Evolutionary conservation across 805 yeast genomes (phyloP).

Genomic region (Lipomyces sp.): DNA sequence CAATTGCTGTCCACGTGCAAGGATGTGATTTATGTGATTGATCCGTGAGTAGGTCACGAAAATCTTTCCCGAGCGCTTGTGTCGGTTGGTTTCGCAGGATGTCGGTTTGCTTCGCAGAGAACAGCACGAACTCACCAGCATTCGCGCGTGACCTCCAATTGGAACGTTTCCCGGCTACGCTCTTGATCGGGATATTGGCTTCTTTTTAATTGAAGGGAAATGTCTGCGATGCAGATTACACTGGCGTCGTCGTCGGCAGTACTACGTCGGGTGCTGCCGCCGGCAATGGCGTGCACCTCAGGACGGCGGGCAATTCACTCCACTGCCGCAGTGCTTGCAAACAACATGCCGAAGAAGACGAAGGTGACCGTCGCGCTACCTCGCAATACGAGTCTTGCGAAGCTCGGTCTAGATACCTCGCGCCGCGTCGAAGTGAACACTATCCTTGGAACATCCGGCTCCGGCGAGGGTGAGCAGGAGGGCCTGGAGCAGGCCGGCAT

Average conservation of each 20-base stretch:
- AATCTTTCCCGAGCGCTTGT: not conserved
- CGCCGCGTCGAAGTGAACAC: not conserved
- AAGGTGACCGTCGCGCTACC: not conserved
- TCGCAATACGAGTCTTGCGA: slow-evolving; percentile 6
- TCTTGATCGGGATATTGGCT: too few relatives aligned
- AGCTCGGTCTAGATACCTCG: slow-evolving; percentile 15
- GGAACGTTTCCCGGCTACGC: too few relatives aligned
- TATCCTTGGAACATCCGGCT: not conserved
- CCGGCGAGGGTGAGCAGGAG: not conserved
- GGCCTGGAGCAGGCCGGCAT: not conserved
- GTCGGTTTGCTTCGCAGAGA: too few relatives aligned
- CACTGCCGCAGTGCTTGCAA: slow-evolving; percentile 5
- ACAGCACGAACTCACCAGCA: too few relatives aligned
- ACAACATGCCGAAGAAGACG: slow-evolving; percentile 10
- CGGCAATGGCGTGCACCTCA: not conserved
- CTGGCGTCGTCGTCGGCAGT: too few relatives aligned
- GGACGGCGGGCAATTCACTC: slow-evolving; percentile 16
- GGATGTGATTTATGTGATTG: not conserved
- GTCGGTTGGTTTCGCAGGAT: not conserved
- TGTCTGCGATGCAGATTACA: too few relatives aligned
- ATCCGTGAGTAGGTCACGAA: not conserved
- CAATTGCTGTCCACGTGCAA: too few relatives aligned
- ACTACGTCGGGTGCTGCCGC: not conserved
- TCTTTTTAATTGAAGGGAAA: too few relatives aligned
- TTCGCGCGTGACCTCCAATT: too few relatives aligned